phyloP scores from a whole-genome alignment of 495 filamentous ascomycete genomes.

The Apodospora peruviana region DNA sequence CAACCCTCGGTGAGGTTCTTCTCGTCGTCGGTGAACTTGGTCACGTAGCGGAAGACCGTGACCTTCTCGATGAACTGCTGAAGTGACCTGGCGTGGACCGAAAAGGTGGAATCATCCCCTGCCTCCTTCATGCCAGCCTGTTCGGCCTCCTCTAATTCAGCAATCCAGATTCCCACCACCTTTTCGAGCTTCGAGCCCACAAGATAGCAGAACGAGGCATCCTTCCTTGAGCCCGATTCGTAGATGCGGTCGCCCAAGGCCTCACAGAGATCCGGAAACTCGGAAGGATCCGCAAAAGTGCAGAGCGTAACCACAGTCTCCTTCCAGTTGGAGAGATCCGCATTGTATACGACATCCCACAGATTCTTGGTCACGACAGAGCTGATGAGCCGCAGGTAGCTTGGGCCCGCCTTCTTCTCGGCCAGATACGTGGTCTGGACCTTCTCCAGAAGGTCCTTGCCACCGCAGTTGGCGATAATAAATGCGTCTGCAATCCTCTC shows the following conservation, averaged over 20 bases:
- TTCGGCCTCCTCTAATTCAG: conserved; percentile 78
- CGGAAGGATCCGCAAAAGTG: conserved; percentile 83
- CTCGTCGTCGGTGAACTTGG: conserved; percentile 82
- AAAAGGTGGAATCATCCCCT: conserved; percentile 73
- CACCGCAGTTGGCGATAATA: conserved; percentile 95
- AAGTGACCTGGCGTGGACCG: conserved; percentile 80
- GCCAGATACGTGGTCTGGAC: conserved; percentile 89
- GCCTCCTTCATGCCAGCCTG: conserved; percentile 62
- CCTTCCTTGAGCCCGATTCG: conserved; percentile 69
- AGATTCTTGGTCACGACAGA: conserved; percentile 94
- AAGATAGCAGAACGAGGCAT: conserved; percentile 93
- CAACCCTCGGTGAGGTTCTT: conserved; percentile 64
- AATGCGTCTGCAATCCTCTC: conserved; percentile 92
- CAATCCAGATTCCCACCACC: conserved; percentile 88
- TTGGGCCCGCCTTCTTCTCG: conserved; percentile 73
- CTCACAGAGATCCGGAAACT: conserved; percentile 95
- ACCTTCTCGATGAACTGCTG: conserved; percentile 98
- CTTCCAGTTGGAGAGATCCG: conserved; percentile 88
- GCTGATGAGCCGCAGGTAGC: conserved; percentile 84
- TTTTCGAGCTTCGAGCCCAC: conserved; percentile 96
- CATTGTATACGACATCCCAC: conserved; percentile 97
- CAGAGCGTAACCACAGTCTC: conserved; percentile 93
- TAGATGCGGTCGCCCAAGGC: conserved; percentile 87
- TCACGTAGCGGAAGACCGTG: conserved; percentile 90
- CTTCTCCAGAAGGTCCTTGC: conserved; percentile 88